phyloP scores from a whole-genome alignment of 805 yeast species.

The Saturnispora halmiae region DNA sequence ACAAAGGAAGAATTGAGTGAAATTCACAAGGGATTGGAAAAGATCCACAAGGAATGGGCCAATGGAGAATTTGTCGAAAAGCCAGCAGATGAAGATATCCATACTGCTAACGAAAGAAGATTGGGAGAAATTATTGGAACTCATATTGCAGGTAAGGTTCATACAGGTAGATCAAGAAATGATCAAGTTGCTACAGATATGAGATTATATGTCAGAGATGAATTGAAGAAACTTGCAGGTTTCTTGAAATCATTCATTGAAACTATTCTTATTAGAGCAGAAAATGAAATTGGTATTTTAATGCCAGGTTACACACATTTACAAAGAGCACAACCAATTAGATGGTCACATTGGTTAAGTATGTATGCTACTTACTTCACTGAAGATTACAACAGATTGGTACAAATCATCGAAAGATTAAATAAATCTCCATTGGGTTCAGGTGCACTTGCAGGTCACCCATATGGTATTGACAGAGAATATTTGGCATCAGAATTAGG shows the following conservation, averaged over 20 bases:
- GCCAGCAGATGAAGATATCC: constrained; percentile 94
- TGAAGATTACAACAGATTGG: constrained; percentile 78
- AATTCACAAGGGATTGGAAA: constrained; percentile 74
- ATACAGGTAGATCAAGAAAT: constrained; percentile 97
- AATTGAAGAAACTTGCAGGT: constrained; percentile 50
- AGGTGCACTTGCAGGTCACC: constrained; percentile 99
- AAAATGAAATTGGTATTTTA: constrained; percentile 74
- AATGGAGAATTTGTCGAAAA: constrained; percentile 56
- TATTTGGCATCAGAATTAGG: constrained; percentile 73
- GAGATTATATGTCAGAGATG: constrained; percentile 86
- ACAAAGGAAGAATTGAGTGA: constrained; percentile 63
- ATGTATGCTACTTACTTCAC: constrained; percentile 91
- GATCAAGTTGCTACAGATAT: constrained; percentile 99
- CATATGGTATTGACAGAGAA: constrained; percentile 97
- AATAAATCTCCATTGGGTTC: constrained; percentile 90
- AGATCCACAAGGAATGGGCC: constrained; percentile 78
- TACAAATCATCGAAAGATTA: constrained; percentile 71
- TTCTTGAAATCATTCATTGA: constrained; percentile 54
- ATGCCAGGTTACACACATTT: constrained; percentile 99
- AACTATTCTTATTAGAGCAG: constrained; percentile 67
- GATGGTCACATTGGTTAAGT: constrained; percentile 98
- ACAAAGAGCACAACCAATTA: constrained; percentile 98
- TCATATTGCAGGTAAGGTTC: constrained; percentile 93
- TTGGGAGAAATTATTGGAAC: constrained; percentile 93
- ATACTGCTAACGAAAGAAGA: constrained; percentile 97